Evolutionary conservation across 2,329 filamentous ascomycete genomes (phyloP), one percentile per base, ranked within the genome.

Genomic region (Colletotrichum gloeosporioides): DNA sequence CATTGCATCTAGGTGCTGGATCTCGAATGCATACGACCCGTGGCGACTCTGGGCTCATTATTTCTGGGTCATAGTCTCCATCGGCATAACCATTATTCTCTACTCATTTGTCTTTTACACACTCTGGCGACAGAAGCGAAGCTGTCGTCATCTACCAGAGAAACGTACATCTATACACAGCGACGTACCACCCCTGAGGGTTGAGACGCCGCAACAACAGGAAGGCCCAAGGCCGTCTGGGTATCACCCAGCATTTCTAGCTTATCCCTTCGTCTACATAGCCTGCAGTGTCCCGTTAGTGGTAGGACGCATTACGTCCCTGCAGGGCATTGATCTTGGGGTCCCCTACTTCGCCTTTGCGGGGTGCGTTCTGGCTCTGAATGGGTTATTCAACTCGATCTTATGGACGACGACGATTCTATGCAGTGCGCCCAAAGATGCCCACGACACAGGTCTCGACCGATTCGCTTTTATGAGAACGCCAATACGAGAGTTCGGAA

Each of bases 241-340:
- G 2, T 76, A 76, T 7, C 74, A 76, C 32, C 74, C 74, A 4
- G 84, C 88, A 31, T 89, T 93, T 77, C 90, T 92, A 27, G 85
- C 91, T 6, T 93, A 93, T 78, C 92, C 92, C 0, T 79, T 92
- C 72, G 90, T 93, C 77, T 93, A 93, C 80, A 87, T 92, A 32
- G 78, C 92, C 25, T 91, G 91, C 81, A 93, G 91, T 0, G 84
- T 91, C 0, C 92, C 92, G 0, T 84, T 93, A 2, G 91, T 91
- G 9, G 86, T 90, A 0, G 90, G 90, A 25, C 88, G 92, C 71
- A 90, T 93, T 81, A 88, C 88, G 32, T 86, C 87, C 44, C 91
- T 93, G 87, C 85, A 88, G 0, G 88, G 89, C 2, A 80, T 84
- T 25, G 61, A 83, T 0, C 84, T 90, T 12, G 86, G 88, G 1